Base-by-base conservation (phyloP, 192 early-diverging fungal species). In the Gigaspora rosea region DNA sequence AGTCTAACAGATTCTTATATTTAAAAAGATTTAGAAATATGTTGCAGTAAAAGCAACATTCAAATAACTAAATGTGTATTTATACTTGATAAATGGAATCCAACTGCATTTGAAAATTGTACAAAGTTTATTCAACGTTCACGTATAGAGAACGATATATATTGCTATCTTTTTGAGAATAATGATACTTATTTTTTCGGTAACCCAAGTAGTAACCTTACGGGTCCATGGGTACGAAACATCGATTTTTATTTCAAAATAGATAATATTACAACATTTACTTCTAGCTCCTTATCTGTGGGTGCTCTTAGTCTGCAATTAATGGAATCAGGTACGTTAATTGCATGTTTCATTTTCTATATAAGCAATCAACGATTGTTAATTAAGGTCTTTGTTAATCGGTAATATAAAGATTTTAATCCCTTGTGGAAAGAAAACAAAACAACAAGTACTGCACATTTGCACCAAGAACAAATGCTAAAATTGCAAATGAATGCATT, bases 211-310 rank as follows among this genome's bases (percentile, higher is more conserved):
- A 33, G 0, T 33, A 64, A 35, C 10, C 12, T 16, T 64, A 13
- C 0, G 6, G 20, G 20, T 8, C 18, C 32, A n/a, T 50, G 41
- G 66, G 22, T 51, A 49, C 13, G 48, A 20, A 22, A 22, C 11
- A 69, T 51, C 27, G 66, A 69, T 69, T 69, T 69, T 48, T 69
- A 69, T 69, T 69, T 49, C 48, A 15, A 49, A 51, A 68, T 68
- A 16, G 0, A 20, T 6, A 68, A 68, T 68, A 46, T 68, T 68
- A 20, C 66, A 6, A 8, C 2, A 18, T 50, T n/a, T 7, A 69
- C 32, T 22, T n/a, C 18, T 8, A 7, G 3, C 20, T 69, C 0
- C 48, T 9, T 68, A 22, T 68, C 66, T 8, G 66, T 68, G n/a
- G 66, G 7, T 7, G 47, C 48, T 49, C 51, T 69, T 41, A n/a